Evolutionary conservation across 345 rosid genomes (phyloP).

Genomic region (Pistacia vera): DNA sequence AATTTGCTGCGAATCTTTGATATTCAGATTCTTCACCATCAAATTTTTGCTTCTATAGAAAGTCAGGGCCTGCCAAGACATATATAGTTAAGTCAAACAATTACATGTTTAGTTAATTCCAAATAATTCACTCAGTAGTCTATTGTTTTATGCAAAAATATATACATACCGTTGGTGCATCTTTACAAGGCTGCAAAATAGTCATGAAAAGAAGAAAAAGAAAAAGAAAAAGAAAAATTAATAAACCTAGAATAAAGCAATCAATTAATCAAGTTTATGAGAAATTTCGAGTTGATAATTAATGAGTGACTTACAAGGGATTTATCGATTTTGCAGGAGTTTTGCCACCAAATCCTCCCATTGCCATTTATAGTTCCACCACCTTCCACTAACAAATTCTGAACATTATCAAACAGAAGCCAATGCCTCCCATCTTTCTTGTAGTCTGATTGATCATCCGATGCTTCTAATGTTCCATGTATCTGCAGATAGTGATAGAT

Average conservation of each 20-base stretch:
- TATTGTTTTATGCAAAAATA: too few species aligned
- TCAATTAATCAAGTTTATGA: too few species aligned
- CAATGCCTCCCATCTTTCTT: slow-evolving; percentile 54
- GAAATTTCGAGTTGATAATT: not conserved
- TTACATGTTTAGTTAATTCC: not conserved
- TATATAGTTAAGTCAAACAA: not conserved
- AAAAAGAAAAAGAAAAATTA: not conserved
- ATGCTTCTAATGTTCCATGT: slow-evolving; percentile 64
- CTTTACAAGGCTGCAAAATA: slow-evolving; percentile 69
- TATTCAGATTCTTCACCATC: slow-evolving; percentile 47
- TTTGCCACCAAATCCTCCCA: slow-evolving; percentile 87
- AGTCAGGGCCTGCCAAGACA: slow-evolving; percentile 60
- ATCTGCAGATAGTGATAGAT: slow-evolving; percentile 34
- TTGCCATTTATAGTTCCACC: slow-evolving; percentile 75
- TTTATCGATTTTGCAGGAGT: slow-evolving; percentile 80
- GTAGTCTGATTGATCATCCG: slow-evolving; percentile 55
- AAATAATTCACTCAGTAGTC: not conserved
- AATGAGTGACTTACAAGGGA: slow-evolving; percentile 42
- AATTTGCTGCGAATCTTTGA: slow-evolving; percentile 72
- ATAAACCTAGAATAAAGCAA: not conserved
- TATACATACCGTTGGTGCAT: slow-evolving; percentile 77
- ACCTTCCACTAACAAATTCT: slow-evolving; percentile 55
- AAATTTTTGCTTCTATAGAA: slow-evolving; percentile 56
- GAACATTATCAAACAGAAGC: slow-evolving; percentile 55
- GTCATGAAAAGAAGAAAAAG: slow-evolving; percentile 1